Conservation (phyloP, 1,139 yeast species). For the Protomyces pachydermus region DNA sequence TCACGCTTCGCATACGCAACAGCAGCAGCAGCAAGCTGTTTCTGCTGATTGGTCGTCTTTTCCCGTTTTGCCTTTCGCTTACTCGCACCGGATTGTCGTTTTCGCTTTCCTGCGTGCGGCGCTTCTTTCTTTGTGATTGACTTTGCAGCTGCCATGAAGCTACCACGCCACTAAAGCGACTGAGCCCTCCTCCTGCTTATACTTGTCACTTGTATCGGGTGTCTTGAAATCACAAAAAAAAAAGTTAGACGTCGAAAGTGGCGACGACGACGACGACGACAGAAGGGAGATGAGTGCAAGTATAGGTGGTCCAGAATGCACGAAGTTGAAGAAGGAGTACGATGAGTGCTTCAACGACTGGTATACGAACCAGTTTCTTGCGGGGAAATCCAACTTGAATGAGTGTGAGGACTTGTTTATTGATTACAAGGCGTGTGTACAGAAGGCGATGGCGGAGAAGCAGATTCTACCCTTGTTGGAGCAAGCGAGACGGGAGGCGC, state of each 20-base stretch:
- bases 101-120: background rate
- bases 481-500: conserved; percentile 28
- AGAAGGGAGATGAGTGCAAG: conserved; percentile 23
- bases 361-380: conserved; percentile 30
- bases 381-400: conserved; percentile 25
- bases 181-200: too few species aligned
- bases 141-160: background rate
- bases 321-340: conserved; percentile 27
- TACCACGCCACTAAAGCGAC: too few species aligned
- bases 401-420: conserved; percentile 29
- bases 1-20: background rate
- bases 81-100: background rate
- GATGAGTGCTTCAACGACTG: conserved; percentile 32
- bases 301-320: conserved; percentile 28
- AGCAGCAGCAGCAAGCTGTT: background rate
- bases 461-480: conserved; percentile 26
- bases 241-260: background rate
- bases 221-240: background rate
- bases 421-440: conserved; percentile 29
- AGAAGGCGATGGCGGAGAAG: conserved; percentile 24
- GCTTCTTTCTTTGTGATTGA: background rate
- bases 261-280: background rate
- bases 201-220: background rate
- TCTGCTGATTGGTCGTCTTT: background rate
- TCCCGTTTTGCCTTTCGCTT: background rate